Percentiles rank a stretch among this genome's conserved stretches.
Conservation (phyloP, 1,139 yeast species). For the Trichomonascaceae sp. region DNA sequence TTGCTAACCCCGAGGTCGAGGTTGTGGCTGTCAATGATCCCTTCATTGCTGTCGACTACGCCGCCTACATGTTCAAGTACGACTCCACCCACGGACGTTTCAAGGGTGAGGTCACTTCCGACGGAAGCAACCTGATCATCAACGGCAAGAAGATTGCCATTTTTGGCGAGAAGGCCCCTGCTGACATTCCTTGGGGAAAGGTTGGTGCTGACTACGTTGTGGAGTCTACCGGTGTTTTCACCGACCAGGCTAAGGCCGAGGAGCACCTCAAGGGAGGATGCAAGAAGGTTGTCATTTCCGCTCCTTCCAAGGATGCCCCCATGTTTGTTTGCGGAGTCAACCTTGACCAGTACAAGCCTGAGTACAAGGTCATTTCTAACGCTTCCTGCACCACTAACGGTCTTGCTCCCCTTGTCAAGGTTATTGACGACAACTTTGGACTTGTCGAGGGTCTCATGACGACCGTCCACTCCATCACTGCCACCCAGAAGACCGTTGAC, state of each 20-base stretch:
- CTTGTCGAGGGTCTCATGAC: conserved; percentile 84
- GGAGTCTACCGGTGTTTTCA: conserved; percentile 86
- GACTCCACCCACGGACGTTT: conserved; percentile 76
- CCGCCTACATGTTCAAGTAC: conserved; percentile 80
- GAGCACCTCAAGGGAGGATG: conserved; percentile 79
- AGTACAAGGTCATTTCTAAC: conserved; percentile 61
- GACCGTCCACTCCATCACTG: conserved; percentile 83
- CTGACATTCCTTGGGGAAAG: conserved; percentile 72
- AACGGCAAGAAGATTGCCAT: conserved; percentile 58
- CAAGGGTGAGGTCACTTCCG: conserved; percentile 52
- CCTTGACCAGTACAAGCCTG: conserved; percentile 57
- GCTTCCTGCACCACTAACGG: conserved; percentile 90
- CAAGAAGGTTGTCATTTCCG: conserved; percentile 79
- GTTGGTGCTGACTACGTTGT: conserved; percentile 66
- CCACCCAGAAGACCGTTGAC: conserved; percentile 83
- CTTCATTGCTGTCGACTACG: conserved; percentile 70
- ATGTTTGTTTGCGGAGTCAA: conserved; percentile 83
- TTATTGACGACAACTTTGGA: conserved; percentile 66
- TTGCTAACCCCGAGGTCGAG: conserved; percentile 51
- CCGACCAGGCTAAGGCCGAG: conserved; percentile 62
- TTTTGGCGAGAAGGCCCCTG: conserved; percentile 69
- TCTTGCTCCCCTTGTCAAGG: conserved; percentile 80
- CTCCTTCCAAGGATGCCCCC: conserved; percentile 81
- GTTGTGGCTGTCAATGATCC: conserved; percentile 79
- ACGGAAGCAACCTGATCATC: conserved; percentile 45